Evolutionary conservation across 306 rosid species (phyloP).

Genomic region (Cyamopsis tetragonoloba): DNA sequence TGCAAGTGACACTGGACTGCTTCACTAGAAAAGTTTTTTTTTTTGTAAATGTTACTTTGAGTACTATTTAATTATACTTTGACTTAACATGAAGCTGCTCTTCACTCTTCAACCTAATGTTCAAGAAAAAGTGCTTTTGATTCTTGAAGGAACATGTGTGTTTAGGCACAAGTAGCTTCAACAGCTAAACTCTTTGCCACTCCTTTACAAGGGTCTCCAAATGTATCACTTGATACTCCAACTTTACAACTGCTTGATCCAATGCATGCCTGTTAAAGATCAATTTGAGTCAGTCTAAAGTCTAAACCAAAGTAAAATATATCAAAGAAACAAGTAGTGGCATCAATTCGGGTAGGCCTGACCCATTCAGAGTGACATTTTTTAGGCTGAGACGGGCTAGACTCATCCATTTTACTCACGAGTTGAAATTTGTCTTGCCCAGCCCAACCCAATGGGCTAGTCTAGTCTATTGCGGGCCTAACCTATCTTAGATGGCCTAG

Average conservation of each 20-base stretch:
- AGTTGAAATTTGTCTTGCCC: too few relatives aligned
- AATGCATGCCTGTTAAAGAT: slow-evolving; percentile 67
- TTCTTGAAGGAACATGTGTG: slow-evolving; percentile 9
- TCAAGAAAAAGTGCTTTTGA: background rate
- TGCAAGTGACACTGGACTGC: slow-evolving; percentile 10
- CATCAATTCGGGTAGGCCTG: too few relatives aligned
- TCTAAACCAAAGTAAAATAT: background rate
- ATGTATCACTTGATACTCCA: slow-evolving; percentile 51
- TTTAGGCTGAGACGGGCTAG: too few relatives aligned
- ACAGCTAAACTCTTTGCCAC: slow-evolving; percentile 86
- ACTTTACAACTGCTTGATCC: slow-evolving; percentile 75
- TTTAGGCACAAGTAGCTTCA: slow-evolving; percentile 73
- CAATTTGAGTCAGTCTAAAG: slow-evolving; percentile 26
- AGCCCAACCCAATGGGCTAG: too few relatives aligned
- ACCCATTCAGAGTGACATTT: too few relatives aligned
- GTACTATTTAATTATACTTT: slow-evolving; percentile 4
- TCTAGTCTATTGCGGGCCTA: too few relatives aligned
- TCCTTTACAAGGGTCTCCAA: slow-evolving; percentile 83
- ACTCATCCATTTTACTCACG: too few relatives aligned
- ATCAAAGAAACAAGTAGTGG: background rate
- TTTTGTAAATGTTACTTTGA: slow-evolving; percentile 3
- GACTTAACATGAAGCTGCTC: slow-evolving; percentile 14
- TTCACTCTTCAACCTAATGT: slow-evolving; percentile 24
- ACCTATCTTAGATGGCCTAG: too few relatives aligned
- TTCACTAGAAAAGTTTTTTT: background rate